These are phyloP conservation scores for Iodosphaeria phyllophila DNA, from an alignment of 2,329 filamentous ascomycete genomes.

Conservation along the genomic window DNA sequence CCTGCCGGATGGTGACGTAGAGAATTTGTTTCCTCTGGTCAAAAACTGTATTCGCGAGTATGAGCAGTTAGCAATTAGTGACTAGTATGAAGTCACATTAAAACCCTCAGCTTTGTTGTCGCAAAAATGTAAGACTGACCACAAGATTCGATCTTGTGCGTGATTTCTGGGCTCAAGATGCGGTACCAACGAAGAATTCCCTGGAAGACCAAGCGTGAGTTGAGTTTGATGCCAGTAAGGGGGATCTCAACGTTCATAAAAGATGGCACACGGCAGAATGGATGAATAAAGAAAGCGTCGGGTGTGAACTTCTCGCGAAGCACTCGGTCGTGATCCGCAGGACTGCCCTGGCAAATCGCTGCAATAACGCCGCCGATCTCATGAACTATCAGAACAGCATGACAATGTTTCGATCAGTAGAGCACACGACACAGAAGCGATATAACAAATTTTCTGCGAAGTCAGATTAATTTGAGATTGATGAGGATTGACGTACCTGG, in stretches of 20 bases:
- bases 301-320: slow-evolving; percentile 57
- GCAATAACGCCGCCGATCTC: slow-evolving; percentile 52
- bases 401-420: no score
- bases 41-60: slow-evolving; percentile 33
- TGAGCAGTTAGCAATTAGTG: background rate
- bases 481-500: slow-evolving; percentile 5
- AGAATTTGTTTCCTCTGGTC: slow-evolving; percentile 47
- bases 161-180: slow-evolving; percentile 57
- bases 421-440: no score
- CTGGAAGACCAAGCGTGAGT: slow-evolving; percentile 56
- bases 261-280: slow-evolving; percentile 51
- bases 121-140: slow-evolving; percentile 17
- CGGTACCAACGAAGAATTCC: no score
- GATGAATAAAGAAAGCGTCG: slow-evolving; percentile 57
- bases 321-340: slow-evolving; percentile 42
- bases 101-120: no score
- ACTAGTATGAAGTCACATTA: no score
- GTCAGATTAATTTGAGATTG: background rate
- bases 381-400: slow-evolving; percentile 13
- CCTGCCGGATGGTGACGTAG: slow-evolving; percentile 56
- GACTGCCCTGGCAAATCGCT: slow-evolving; percentile 46
- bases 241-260: slow-evolving; percentile 24
- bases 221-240: slow-evolving; percentile 19
- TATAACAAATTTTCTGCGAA: background rate
- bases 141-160: slow-evolving; percentile 42